A percentile compares a stretch with the other conserved stretches of the same genome.
Evolutionary conservation across 345 rosid genomes (phyloP).

Genomic region (Euphorbia lathyris): DNA sequence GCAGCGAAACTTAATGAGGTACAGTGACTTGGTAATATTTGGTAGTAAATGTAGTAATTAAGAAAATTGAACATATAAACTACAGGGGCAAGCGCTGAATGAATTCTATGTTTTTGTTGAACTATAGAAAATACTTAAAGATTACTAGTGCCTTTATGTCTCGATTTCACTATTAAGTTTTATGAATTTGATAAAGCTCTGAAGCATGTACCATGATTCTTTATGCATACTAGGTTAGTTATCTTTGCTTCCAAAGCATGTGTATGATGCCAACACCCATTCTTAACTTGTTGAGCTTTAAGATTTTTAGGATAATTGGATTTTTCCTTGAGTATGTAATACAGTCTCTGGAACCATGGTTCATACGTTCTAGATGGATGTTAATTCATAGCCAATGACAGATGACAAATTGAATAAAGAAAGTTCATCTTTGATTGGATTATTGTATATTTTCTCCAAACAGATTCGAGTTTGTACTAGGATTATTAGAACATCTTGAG

Average conservation of each 20-base stretch:
- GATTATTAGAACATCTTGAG: too few species aligned
- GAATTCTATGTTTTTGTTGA: background rate
- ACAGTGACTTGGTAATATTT: background rate
- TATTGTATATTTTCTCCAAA: background rate
- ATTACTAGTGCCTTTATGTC: background rate
- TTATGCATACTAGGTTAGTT: background rate
- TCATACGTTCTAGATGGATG: background rate
- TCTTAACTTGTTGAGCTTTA: background rate
- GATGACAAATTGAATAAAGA: too few species aligned
- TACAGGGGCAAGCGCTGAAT: background rate
- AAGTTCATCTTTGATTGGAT: too few species aligned
- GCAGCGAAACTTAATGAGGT: slow-evolving; percentile 77
- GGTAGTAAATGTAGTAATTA: background rate
- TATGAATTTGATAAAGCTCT: background rate
- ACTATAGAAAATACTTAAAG: background rate
- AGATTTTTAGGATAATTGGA: too few species aligned
- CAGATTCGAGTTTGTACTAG: background rate
- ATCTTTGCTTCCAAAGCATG: background rate
- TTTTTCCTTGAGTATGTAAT: background rate
- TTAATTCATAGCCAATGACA: background rate
- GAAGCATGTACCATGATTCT: background rate
- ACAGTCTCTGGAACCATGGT: background rate
- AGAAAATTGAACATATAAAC: background rate
- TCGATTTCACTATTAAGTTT: background rate
- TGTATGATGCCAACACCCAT: background rate